phyloP scores from a whole-genome alignment of 805 yeast genomes.

The Candida boidinii region DNA sequence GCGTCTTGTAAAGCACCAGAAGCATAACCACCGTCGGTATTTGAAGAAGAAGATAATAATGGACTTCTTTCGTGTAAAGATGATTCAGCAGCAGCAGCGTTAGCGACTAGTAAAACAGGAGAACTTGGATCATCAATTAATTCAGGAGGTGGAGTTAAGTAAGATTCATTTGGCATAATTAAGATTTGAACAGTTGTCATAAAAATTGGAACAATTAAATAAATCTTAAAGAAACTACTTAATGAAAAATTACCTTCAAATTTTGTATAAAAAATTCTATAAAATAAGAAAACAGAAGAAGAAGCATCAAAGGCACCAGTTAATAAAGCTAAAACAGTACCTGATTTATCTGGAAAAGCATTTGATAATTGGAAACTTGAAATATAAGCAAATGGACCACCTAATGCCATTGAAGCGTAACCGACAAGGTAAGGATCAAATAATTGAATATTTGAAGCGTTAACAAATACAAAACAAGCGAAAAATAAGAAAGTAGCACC shows the following conservation, averaged over 20 bases:
- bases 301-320: conserved; percentile 95
- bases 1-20: conserved; percentile 1
- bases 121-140: conserved; percentile 23
- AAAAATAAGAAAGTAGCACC: conserved; percentile 39
- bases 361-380: conserved; percentile 51
- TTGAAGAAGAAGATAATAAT: conserved; percentile 15
- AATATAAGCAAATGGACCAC: conserved; percentile 50
- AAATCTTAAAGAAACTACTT: conserved; percentile 53
- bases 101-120: conserved; percentile 17
- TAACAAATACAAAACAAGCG: conserved; percentile 38
- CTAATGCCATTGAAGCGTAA: conserved; percentile 44
- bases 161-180: conserved; percentile 57
- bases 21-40: conserved; percentile 6
- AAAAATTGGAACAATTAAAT: conserved; percentile 57
- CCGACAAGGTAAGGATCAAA: conserved; percentile 47
- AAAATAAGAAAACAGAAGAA: conserved; percentile 75
- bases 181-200: conserved; percentile 65
- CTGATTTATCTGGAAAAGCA: conserved; percentile 75
- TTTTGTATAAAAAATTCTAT: conserved; percentile 56
- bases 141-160: conserved; percentile 31
- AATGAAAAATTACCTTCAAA: conserved; percentile 25
- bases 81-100: conserved; percentile 19
- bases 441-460: conserved; percentile 20
- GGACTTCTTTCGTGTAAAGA: conserved; percentile 14
- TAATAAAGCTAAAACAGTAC: conserved; percentile 68